These are phyloP conservation scores for Cinchona pubescens DNA, from an alignment of 257 asterid genomes.

Conservation along the genomic window DNA sequence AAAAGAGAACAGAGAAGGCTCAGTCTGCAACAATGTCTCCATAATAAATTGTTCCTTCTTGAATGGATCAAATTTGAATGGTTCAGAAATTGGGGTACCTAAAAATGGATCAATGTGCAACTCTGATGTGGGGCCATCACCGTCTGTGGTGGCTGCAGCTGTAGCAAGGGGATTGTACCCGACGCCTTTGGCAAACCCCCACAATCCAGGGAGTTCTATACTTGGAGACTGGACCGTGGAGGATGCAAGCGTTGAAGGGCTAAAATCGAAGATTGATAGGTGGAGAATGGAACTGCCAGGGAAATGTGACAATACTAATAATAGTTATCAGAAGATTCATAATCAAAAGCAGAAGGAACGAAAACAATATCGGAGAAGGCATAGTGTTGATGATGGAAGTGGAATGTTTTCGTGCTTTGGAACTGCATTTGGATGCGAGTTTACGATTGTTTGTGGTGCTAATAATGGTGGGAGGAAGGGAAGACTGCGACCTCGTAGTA, in stretches of 20 bases:
- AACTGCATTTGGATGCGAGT: slow-evolving; percentile 45
- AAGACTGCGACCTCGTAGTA: background rate
- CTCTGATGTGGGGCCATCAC: slow-evolving; percentile 70
- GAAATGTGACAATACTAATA: slow-evolving; percentile 22
- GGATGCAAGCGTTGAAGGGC: slow-evolving; percentile 59
- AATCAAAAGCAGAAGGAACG: background rate
- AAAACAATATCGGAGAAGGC: background rate
- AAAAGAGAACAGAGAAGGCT: background rate
- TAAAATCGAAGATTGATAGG: slow-evolving; percentile 61
- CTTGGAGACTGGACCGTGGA: slow-evolving; percentile 65
- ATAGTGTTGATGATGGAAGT: slow-evolving; percentile 6
- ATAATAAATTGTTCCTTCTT: slow-evolving; percentile 13
- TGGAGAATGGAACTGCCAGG: slow-evolving; percentile 62
- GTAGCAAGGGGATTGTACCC: slow-evolving; percentile 49
- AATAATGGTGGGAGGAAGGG: slow-evolving; percentile 21
- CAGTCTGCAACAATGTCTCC: slow-evolving; percentile 19
- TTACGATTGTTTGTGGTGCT: slow-evolving; percentile 44
- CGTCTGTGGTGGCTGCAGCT: slow-evolving; percentile 62
- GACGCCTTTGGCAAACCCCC: slow-evolving; percentile 16
- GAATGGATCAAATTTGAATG: slow-evolving; percentile 37
- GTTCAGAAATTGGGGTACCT: slow-evolving; percentile 26
- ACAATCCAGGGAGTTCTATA: slow-evolving; percentile 54
- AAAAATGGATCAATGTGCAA: slow-evolving; percentile 18
- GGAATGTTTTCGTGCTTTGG: slow-evolving; percentile 50
- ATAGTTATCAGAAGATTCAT: background rate